phyloP scores from a whole-genome alignment of 331 rosid genomes.

The Stylosanthes scabra region DNA sequence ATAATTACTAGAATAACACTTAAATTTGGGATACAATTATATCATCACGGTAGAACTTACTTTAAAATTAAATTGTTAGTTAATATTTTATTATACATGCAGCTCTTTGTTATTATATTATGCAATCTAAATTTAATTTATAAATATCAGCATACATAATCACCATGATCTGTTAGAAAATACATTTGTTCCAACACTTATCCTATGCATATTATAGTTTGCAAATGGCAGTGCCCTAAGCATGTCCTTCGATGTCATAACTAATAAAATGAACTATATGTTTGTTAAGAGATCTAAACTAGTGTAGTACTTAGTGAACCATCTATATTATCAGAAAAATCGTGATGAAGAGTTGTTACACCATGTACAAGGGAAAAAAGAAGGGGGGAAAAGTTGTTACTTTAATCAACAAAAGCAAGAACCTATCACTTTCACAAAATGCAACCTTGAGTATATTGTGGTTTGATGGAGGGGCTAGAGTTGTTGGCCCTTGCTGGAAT shows the following conservation, averaged over 20 bases:
- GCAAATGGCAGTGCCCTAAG: not conserved
- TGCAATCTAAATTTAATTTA: not conserved
- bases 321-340: conserved; percentile 21
- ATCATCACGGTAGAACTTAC: no score
- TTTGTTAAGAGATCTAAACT: not conserved
- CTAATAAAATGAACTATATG: not conserved
- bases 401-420: conserved; percentile 32
- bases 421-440: conserved; percentile 17
- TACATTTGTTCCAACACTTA: no score
- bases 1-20: not conserved
- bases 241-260: not conserved
- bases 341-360: not conserved
- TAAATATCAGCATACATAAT: not conserved
- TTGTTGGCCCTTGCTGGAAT: conserved; percentile 26
- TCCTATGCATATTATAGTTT: not conserved
- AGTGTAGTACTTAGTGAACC: conserved; percentile 16
- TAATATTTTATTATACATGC: not conserved
- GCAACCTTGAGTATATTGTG: conserved; percentile 17
- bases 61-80: not conserved
- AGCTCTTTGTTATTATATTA: not conserved
- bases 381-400: conserved; percentile 4
- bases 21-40: not conserved
- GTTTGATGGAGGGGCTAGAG: conserved; percentile 31
- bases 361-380: conserved; percentile 8
- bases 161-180: not conserved